These are phyloP conservation scores for Exserohilum turcica DNA, from an alignment of 2,329 filamentous ascomycete genomes.

Conservation along the genomic window DNA sequence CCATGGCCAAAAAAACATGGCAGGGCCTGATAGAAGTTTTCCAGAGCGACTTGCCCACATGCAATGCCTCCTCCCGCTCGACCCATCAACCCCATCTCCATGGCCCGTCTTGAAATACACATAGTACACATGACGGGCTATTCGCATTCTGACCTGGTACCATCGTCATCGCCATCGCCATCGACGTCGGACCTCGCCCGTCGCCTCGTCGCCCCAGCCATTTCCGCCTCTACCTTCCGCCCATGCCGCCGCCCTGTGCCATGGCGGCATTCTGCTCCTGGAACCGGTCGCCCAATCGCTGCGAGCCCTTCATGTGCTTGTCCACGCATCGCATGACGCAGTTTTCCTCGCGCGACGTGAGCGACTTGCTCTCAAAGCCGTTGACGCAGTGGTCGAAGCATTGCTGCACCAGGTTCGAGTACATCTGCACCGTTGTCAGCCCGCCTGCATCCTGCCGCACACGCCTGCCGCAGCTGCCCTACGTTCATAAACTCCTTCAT, in stretches of 20 bases:
- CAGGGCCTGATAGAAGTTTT: no score
- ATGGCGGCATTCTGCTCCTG: slow-evolving; percentile 72
- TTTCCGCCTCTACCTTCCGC: slow-evolving; percentile 48
- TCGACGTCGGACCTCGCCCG: not conserved
- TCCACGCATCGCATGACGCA: slow-evolving; percentile 95
- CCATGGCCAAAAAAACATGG: no score
- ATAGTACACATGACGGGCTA: not conserved
- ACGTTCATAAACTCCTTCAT: slow-evolving; percentile 99
- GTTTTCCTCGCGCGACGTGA: slow-evolving; percentile 83
- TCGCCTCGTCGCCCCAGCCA: not conserved
- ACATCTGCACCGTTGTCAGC: slow-evolving; percentile 59
- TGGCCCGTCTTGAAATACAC: not conserved
- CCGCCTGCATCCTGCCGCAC: not conserved
- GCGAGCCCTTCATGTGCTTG: slow-evolving; percentile 91
- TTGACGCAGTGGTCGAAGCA: slow-evolving; percentile 98
- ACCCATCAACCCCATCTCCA: no score
- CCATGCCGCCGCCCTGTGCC: slow-evolving; percentile 64
- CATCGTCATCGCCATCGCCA: not conserved
- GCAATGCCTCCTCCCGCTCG: no score
- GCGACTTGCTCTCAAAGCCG: slow-evolving; percentile 97
- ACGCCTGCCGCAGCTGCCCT: slow-evolving; percentile 49
- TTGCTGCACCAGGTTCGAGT: slow-evolving; percentile 76
- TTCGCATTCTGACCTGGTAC: no score
- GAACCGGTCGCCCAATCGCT: slow-evolving; percentile 91
- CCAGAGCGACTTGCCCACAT: no score